Percentiles rank a stretch among this genome's conserved stretches.
Evolutionary conservation across 306 rosid species (phyloP).

Genomic region (Quercus cerris): DNA sequence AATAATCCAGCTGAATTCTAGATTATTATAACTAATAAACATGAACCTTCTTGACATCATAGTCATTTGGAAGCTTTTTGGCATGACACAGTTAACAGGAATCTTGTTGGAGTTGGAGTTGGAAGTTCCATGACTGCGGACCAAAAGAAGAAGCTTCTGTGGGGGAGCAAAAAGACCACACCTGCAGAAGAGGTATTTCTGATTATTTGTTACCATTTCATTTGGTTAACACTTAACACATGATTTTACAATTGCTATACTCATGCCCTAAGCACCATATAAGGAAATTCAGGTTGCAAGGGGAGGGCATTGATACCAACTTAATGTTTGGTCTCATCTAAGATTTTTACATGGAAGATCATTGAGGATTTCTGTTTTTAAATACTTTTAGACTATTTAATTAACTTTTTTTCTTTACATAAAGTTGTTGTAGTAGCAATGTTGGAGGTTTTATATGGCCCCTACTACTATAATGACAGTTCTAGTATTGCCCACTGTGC

Average conservation of each 20-base stretch:
- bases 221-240: background rate
- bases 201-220: constrained; percentile 11
- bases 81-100: constrained; percentile 67
- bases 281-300: background rate
- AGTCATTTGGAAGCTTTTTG: constrained; percentile 25
- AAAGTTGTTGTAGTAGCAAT: background rate
- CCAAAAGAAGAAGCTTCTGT: constrained; percentile 95
- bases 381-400: background rate
- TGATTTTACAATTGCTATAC: background rate
- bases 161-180: constrained; percentile 84
- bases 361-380: background rate
- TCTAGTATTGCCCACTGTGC: background rate
- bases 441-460: background rate
- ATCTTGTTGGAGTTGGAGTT: constrained; percentile 67
- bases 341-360: background rate
- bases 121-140: constrained; percentile 74
- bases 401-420: background rate
- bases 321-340: background rate
- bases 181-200: constrained; percentile 66
- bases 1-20: too few species aligned
- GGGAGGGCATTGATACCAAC: background rate
- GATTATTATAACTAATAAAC: background rate
- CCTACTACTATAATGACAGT: background rate
- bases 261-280: background rate
- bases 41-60: constrained; percentile 1